Conservation (phyloP, 1,284 basidiomycete species). For the Ceratobasidium sp. region DNA sequence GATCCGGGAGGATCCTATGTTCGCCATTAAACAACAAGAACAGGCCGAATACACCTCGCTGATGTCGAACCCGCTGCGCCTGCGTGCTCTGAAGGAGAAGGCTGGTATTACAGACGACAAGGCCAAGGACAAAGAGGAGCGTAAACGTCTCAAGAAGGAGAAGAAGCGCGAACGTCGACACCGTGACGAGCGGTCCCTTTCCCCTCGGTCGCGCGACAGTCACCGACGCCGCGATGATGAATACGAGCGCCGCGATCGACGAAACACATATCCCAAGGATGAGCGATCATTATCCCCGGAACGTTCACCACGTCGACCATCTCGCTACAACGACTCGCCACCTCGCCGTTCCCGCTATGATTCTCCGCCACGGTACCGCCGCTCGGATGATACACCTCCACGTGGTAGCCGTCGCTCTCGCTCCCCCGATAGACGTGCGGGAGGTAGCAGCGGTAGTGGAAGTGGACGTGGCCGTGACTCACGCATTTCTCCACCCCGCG, state of each 20-base stretch:
- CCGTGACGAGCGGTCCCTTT: slow-evolving; percentile 41
- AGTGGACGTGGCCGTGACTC: background rate
- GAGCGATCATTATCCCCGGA: slow-evolving; percentile 24
- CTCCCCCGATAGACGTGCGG: slow-evolving; percentile 51
- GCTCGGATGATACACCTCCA: slow-evolving; percentile 43
- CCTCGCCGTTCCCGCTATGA: slow-evolving; percentile 37
- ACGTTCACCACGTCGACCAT: slow-evolving; percentile 44
- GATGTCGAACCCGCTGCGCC: slow-evolving; percentile 89
- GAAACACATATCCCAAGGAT: slow-evolving; percentile 9
- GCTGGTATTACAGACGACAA: slow-evolving; percentile 78
- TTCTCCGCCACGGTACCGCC: slow-evolving; percentile 34
- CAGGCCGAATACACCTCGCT: slow-evolving; percentile 91
- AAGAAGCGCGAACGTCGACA: slow-evolving; percentile 59
- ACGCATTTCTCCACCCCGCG: slow-evolving; percentile 43
- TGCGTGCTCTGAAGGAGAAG: slow-evolving; percentile 82
- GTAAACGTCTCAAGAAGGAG: slow-evolving; percentile 66
- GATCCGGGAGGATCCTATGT: slow-evolving; percentile 93
- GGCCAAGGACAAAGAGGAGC: slow-evolving; percentile 65
- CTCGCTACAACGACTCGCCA: slow-evolving; percentile 37
- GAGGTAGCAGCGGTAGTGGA: background rate
- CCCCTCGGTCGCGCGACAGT: slow-evolving; percentile 35
- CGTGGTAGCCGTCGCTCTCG: slow-evolving; percentile 52
- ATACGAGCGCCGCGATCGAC: slow-evolving; percentile 36
- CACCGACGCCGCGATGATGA: slow-evolving; percentile 48
- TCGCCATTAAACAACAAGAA: slow-evolving; percentile 98